Evolutionary conservation across 129 eudicot genomes (phyloP), one percentile per base, ranked within the genome.

Genomic region (Logfia minima): DNA sequence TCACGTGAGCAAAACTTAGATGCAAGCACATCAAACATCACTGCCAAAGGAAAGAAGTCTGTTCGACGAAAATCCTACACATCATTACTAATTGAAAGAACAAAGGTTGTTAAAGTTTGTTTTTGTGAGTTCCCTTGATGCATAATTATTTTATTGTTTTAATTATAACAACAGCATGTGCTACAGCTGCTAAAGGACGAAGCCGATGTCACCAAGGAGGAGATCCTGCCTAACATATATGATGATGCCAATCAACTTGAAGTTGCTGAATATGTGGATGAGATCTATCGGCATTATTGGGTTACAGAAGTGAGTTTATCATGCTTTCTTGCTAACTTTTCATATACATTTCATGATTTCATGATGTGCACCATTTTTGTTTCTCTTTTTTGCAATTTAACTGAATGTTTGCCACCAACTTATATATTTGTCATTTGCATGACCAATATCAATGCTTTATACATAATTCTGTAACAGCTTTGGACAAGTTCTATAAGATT

Each of bases 231-330:
- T 2, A 60, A 78, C 52, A 94, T 94, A 39, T 87, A 94, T 80
- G 92, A 91, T 81, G 86, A 85, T 51, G 75, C 81, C 74, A 91
- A 94, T 84, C 94, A 86, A 80, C 97, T 94, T 76, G 99, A 94
- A 86, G 99, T 91, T 83, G 77, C 90, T 74, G 97, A 94, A 68
- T 94, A 94, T 74, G 89, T 94, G 66, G 99, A 94, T 81, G 97
- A 94, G 55, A 91, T 94, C 79, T 94, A 94, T 82, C 89, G 66
- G 29, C 93, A 94, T 83, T 94, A 94, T 74, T 94, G 99, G 99
- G 91, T 86, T 75, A 86, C 89, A 83, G 99, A 94, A 88, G 99
- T 91, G 8, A 78, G 73, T 53, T 60, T 74, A 66, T 52, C 56
- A 26, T 72, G 41, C 35, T 53, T 66, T 75, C 28, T 66, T 61